Conservation (phyloP, 306 rosid species). For the Corylus heterophylla region DNA sequence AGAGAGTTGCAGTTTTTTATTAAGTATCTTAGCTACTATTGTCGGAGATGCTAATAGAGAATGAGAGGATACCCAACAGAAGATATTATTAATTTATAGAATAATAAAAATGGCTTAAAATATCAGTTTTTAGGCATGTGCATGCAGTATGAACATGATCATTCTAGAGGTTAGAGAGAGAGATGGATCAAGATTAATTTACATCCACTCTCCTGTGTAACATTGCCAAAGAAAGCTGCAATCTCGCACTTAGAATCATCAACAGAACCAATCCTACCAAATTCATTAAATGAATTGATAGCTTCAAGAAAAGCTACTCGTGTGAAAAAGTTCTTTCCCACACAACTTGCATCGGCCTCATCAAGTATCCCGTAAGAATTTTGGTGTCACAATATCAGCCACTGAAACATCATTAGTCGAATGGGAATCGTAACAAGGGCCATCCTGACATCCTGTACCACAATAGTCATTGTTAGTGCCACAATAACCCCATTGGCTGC, state of each 20-base stretch:
- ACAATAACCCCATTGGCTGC: constrained; percentile 31
- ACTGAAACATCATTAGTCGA: background rate
- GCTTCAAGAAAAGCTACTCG: constrained; percentile 36
- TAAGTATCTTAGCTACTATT: too few relatives aligned
- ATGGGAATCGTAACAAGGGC: constrained; percentile 13
- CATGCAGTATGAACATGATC: too few relatives aligned
- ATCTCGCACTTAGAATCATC: constrained; percentile 78
- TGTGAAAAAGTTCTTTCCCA: constrained; percentile 60
- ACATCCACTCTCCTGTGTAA: constrained; percentile 88
- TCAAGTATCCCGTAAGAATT: constrained; percentile 31
- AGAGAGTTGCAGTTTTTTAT: too few relatives aligned
- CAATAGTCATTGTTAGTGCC: constrained; percentile 11
- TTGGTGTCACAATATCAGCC: constrained; percentile 19
- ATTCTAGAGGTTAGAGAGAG: too few relatives aligned
- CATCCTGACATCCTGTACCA: constrained; percentile 30
- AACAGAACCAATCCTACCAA: constrained; percentile 35
- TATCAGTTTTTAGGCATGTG: too few relatives aligned
- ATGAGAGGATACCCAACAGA: too few relatives aligned
- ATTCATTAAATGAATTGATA: constrained; percentile 5
- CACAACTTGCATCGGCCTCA: constrained; percentile 55
- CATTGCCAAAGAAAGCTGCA: constrained; percentile 84
- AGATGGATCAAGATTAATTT: constrained; percentile 15
- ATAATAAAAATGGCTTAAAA: too few relatives aligned
- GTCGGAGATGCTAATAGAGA: too few relatives aligned
- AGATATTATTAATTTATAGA: too few relatives aligned